Evolutionary conservation across 2,329 filamentous ascomycete species (phyloP).

Genomic region (Lecanosticta acicola): DNA sequence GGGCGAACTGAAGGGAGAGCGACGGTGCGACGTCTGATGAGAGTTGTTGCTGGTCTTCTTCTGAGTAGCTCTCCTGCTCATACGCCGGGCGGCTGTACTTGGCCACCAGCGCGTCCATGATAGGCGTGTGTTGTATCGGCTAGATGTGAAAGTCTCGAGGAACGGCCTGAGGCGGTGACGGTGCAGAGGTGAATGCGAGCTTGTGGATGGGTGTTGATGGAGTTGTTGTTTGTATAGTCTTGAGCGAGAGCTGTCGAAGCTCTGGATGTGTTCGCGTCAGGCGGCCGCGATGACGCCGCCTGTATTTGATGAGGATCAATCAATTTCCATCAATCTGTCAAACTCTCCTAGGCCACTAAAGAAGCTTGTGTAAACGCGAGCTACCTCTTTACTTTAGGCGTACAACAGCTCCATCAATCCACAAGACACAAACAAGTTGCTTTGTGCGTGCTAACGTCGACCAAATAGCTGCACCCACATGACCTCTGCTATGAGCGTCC

Average conservation of each 20-base stretch:
- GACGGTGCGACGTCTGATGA: slow-evolving; percentile 64
- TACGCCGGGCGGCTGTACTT: slow-evolving; percentile 79
- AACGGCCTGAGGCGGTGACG: not conserved
- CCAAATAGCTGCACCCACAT: too few relatives aligned
- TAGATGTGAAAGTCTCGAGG: too few relatives aligned
- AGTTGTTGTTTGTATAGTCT: not conserved
- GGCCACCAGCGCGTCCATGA: slow-evolving; percentile 89
- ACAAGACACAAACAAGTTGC: too few relatives aligned
- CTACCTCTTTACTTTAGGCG: too few relatives aligned
- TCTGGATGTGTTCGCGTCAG: not conserved
- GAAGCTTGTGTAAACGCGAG: too few relatives aligned
- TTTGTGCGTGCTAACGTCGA: too few relatives aligned
- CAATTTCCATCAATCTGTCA: too few relatives aligned
- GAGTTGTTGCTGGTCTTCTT: slow-evolving; percentile 56
- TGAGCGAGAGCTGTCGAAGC: slow-evolving; percentile 7
- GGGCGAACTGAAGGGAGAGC: slow-evolving; percentile 86
- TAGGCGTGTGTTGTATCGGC: slow-evolving; percentile 13
- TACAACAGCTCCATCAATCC: too few relatives aligned
- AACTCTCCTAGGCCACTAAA: too few relatives aligned
- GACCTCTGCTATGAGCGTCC: too few relatives aligned
- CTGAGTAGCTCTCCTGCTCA: slow-evolving; percentile 67
- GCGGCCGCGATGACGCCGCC: too few relatives aligned
- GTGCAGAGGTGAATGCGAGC: not conserved
- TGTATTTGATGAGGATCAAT: too few relatives aligned
- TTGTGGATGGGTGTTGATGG: not conserved